Base-by-base conservation (phyloP, 192 early-diverging fungal genomes). In the Linnemannia schmuckeri region DNA sequence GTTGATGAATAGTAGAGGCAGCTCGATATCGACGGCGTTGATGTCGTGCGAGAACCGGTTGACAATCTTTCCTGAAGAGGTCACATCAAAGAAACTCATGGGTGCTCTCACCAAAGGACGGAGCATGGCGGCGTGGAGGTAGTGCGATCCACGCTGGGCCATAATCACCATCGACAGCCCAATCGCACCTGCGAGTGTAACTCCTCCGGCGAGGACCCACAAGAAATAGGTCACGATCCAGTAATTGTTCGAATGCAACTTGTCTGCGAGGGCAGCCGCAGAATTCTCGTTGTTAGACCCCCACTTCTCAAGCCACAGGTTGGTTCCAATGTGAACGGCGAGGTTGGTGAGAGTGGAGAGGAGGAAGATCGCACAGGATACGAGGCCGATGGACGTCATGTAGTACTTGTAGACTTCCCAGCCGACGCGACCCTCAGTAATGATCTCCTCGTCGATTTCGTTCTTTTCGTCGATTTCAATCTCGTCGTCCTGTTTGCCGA, bases 41-140 rank as follows among this genome's bases (percentile, higher is more conserved):
- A 93, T 91, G 88, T 97, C 96, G 79, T 96, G 95, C 68, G 94
- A 92, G 75, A 97, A 96, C 24, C 96, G 93, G 83, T 97, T 95
- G 42, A 96, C 81, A 77, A 97, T 92, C 61, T 95, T 93, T 24
- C 96, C 94, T 0, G 93, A 83, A 9, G 95, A 94, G 0, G 95
- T 94, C 7, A 92, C 86, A 72, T 92, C 92, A 82, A 92, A 92
- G 78, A 89, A 92, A 41, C 75, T 76, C 88, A 90, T 90, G 4
- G 92, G 92, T 3, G 92, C 88, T 54, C 89, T 88, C 10, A 95
- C 66, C 63, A 95, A 84, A 37, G 91, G 93, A 9, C 89, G 72
- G 44, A 96, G 89, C 92, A 96, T 93, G 42, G 88, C 70, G 12
- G 77, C 69, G 75, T 97, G 96, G 10, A 93, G 87, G 30, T 63